These are phyloP conservation scores for Hanseniaspora valbyensis DNA, from an alignment of 805 yeast genomes.

Conservation along the genomic window DNA sequence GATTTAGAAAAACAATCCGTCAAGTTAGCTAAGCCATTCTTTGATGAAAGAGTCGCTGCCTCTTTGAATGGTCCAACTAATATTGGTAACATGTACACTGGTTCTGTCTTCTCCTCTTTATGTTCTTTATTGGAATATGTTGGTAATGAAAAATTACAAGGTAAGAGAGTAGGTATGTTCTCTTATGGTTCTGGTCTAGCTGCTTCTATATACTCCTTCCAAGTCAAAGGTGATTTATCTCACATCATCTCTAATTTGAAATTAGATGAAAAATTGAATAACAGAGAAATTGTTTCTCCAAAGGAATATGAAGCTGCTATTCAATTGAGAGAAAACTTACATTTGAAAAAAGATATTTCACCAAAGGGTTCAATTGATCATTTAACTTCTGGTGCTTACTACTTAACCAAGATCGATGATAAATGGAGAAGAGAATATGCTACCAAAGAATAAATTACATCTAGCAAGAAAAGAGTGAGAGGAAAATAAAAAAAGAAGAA, in stretches of 20 bases:
- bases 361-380: constrained; percentile 73
- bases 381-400: constrained; percentile 67
- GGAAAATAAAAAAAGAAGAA: not conserved
- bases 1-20: constrained; percentile 76
- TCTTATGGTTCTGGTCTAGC: constrained; percentile 99
- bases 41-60: constrained; percentile 62
- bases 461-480: not conserved
- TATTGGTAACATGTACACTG: constrained; percentile 97
- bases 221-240: constrained; percentile 70
- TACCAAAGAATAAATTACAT: constrained; percentile 41
- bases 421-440: constrained; percentile 76
- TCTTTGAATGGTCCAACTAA: constrained; percentile 83
- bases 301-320: constrained; percentile 71
- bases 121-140: constrained; percentile 69
- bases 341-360: constrained; percentile 62
- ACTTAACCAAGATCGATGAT: constrained; percentile 74
- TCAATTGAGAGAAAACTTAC: constrained; percentile 78
- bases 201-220: constrained; percentile 70
- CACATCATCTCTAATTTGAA: constrained; percentile 53
- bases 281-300: constrained; percentile 61
- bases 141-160: constrained; percentile 61
- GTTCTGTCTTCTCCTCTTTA: constrained; percentile 78
- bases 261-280: constrained; percentile 53
- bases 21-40: constrained; percentile 56
- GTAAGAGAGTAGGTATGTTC: constrained; percentile 80